These are phyloP conservation scores for Pythium plurisporium DNA, from an alignment of 352 stramenopile genomes.

Conservation along the genomic window DNA sequence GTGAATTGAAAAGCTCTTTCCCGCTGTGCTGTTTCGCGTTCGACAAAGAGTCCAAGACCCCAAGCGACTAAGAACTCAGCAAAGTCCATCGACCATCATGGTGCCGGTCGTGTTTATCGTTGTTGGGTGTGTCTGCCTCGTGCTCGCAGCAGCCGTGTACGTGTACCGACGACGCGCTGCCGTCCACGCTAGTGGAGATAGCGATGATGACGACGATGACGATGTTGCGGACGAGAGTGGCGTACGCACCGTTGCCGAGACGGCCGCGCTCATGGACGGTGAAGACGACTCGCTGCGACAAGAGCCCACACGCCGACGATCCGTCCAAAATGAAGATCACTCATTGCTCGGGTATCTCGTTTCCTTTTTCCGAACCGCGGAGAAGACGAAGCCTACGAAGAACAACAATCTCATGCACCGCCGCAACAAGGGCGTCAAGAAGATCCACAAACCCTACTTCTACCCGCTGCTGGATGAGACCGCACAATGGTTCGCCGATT, in stretches of 20 bases:
- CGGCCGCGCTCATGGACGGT: constrained; percentile 7
- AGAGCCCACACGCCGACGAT: neutral
- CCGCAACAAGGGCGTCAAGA: constrained; percentile 20
- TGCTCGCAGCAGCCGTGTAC: neutral
- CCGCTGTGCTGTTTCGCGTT: too few species aligned
- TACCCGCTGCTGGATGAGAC: constrained; percentile 61
- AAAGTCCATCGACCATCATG: too few species aligned
- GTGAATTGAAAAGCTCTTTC: too few species aligned
- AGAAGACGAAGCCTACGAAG: neutral
- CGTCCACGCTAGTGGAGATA: constrained; percentile 1
- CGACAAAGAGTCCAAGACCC: neutral
- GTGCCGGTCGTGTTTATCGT: constrained; percentile 2
- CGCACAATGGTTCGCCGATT: constrained; percentile 36
- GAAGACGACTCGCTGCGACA: constrained; percentile 3
- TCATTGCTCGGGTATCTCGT: neutral
- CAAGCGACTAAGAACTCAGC: neutral
- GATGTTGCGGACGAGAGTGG: neutral
- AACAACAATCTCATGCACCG: constrained; percentile 10
- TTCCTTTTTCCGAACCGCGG: neutral
- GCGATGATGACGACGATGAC: constrained; percentile 22
- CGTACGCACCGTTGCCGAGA: constrained; percentile 3
- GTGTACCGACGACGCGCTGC: constrained; percentile 3
- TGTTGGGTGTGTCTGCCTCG: neutral
- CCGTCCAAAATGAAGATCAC: neutral
- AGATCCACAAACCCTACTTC: constrained; percentile 53